A percentile compares a stretch with the other conserved stretches of the same genome.
Conservation (phyloP, 495 filamentous ascomycete genomes). For the Filosporella fistucella region DNA sequence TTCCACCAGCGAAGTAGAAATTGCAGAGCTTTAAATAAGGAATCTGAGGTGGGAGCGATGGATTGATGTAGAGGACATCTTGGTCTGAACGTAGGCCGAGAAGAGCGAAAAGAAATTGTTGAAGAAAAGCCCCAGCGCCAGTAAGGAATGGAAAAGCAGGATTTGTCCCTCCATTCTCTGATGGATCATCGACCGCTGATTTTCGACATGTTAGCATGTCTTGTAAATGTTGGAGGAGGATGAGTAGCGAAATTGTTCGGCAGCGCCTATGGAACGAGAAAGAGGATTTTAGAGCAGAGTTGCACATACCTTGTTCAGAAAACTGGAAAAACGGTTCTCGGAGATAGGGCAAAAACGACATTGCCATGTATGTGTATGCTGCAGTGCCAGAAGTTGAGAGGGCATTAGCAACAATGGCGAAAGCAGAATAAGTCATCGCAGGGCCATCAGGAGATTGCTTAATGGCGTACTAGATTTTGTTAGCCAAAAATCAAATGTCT, state of each 20-base stretch:
- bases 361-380: conserved; percentile 49
- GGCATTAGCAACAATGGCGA: conserved; percentile 47
- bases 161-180: conserved; percentile 55
- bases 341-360: conserved; percentile 46
- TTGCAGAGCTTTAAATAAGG: conserved; percentile 56
- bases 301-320: conserved; percentile 73
- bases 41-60: conserved; percentile 51
- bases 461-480: conserved; percentile 39
- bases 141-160: conserved; percentile 59
- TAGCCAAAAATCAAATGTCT: not conserved
- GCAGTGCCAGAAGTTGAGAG: conserved; percentile 50
- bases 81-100: conserved; percentile 46
- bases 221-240: too few relatives aligned
- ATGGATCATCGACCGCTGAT: conserved; percentile 60
- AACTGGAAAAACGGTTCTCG: conserved; percentile 55
- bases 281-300: too few relatives aligned
- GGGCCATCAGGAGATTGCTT: conserved; percentile 53
- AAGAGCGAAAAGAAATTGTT: conserved; percentile 50
- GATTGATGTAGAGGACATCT: conserved; percentile 47
- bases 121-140: conserved; percentile 51
- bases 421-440: conserved; percentile 58
- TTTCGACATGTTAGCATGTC: too few relatives aligned
- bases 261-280: too few relatives aligned
- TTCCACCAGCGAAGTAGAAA: conserved; percentile 67
- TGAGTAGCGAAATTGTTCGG: too few relatives aligned